Base-by-base conservation (phyloP, 2,329 filamentous ascomycete genomes). In the Alternaria dauci region DNA sequence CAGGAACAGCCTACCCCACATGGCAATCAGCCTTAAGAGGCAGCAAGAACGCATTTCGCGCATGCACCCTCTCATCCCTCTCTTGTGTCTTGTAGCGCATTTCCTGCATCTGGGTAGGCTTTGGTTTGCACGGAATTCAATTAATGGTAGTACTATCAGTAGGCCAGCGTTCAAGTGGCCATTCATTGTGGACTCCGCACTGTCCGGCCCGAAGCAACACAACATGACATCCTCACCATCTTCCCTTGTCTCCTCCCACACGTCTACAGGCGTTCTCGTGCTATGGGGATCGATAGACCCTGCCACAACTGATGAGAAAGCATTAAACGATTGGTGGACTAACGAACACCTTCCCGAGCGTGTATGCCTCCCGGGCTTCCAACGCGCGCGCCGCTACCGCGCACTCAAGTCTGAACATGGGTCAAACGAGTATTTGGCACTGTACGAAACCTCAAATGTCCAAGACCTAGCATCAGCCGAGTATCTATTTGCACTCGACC, bases 261-360 rank as follows among this genome's bases (percentile, higher is more conserved):
- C 16, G 12, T 34, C 30, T 8, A 6, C 51, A 8, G 48, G 52
- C 23, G 6, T 59, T 7, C 59, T 62, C 12, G n/a, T 64, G 5
- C 30, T 67, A 38, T 69, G 59, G 59, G 64, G 60, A 28, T 36
- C 47, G 18, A 38, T 67, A 20, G 61, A 70, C 42, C 38, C 51
- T 20, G 11, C 39, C 2, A 38, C 16, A 28, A 55, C 52, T 0
- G 52, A 66, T 26, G 54, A 59, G 52, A 46, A 55, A 23, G 63
- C 32, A 11, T 32, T 69, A 34, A 66, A 69, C 28, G 63, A 66
- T 44, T 69, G 65, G 65, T 69, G 61, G 63, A 68, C 65, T 2
- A 61, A 66, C 43, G 65, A 69, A 47, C 67, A 68, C 30, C 54
- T 69, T 5, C 61, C 56, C 30, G 67, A 69, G 57, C 62, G 65